These are phyloP conservation scores for Atalantia buxifolia DNA, from an alignment of 345 rosid species.

Conservation along the genomic window DNA sequence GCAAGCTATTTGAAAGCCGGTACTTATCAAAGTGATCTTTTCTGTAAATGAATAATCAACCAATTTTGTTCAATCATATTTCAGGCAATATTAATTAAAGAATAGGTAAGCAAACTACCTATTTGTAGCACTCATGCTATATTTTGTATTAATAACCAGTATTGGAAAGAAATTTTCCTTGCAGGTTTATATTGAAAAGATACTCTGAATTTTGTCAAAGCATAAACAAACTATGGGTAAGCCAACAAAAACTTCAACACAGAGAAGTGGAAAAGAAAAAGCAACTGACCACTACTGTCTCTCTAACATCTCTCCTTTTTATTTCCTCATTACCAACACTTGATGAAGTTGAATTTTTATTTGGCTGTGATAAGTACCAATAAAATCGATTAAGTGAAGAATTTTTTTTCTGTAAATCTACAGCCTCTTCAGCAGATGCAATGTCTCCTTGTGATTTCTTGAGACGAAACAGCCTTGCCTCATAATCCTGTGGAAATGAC, in stretches of 20 bases:
- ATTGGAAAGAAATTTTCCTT: background rate
- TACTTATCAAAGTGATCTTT: background rate
- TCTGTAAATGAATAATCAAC: background rate
- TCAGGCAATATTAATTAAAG: background rate
- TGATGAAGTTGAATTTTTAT: slow-evolving; percentile 37
- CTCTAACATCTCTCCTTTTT: slow-evolving; percentile 61
- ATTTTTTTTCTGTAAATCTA: slow-evolving; percentile 67
- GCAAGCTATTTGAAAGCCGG: background rate
- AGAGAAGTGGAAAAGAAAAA: slow-evolving; percentile 19
- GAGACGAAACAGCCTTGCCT: slow-evolving; percentile 86
- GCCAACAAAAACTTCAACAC: background rate
- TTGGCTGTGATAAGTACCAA: slow-evolving; percentile 56
- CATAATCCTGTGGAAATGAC: slow-evolving; percentile 52
- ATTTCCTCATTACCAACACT: slow-evolving; percentile 37
- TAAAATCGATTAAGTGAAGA: slow-evolving; percentile 80
- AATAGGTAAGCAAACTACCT: background rate
- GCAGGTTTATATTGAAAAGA: background rate
- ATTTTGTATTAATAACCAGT: background rate
- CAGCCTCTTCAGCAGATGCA: slow-evolving; percentile 79
- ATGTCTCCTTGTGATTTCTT: slow-evolving; percentile 65
- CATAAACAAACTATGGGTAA: background rate
- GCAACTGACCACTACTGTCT: slow-evolving; percentile 64
- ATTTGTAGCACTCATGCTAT: background rate
- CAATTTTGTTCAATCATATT: background rate
- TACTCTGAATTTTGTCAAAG: background rate